These are phyloP conservation scores for Mycosphaerelloides madeirae DNA, from an alignment of 2,329 filamentous ascomycete species.

Conservation along the genomic window DNA sequence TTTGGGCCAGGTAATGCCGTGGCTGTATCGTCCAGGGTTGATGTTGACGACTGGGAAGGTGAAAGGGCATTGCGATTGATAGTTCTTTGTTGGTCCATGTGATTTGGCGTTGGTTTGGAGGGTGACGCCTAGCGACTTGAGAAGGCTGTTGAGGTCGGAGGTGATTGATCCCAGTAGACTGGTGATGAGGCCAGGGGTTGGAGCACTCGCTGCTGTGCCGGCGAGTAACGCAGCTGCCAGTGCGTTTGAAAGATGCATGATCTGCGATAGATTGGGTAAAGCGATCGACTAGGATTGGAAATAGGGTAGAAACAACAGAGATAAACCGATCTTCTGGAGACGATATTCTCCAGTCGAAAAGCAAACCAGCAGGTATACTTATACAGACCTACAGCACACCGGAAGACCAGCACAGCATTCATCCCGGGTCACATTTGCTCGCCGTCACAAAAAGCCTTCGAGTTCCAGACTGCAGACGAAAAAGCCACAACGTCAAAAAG, in stretches of 20 bases:
- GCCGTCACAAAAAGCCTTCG: too few relatives aligned
- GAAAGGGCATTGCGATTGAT: not conserved
- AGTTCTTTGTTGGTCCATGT: not conserved
- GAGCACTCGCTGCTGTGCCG: not conserved
- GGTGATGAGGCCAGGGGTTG: not conserved
- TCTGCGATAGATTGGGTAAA: not conserved
- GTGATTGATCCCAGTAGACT: too few relatives aligned
- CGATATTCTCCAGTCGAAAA: too few relatives aligned
- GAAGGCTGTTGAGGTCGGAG: not conserved
- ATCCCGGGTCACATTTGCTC: too few relatives aligned
- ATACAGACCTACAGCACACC: too few relatives aligned
- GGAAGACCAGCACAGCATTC: too few relatives aligned
- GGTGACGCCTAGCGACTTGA: not conserved
- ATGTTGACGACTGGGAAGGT: not conserved
- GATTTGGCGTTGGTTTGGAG: not conserved
- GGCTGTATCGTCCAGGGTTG: not conserved
- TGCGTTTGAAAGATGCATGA: not conserved
- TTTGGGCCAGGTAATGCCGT: not conserved
- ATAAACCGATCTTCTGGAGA: too few relatives aligned
- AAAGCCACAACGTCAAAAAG: too few relatives aligned
- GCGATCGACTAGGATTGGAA: not conserved
- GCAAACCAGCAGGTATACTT: too few relatives aligned
- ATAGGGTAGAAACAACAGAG: not conserved
- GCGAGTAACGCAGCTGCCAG: not conserved
- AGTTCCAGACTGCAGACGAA: too few relatives aligned